Evolutionary conservation across 2,329 filamentous ascomycete genomes (phyloP).

Genomic region (Sclerotinia trifoliorum): DNA sequence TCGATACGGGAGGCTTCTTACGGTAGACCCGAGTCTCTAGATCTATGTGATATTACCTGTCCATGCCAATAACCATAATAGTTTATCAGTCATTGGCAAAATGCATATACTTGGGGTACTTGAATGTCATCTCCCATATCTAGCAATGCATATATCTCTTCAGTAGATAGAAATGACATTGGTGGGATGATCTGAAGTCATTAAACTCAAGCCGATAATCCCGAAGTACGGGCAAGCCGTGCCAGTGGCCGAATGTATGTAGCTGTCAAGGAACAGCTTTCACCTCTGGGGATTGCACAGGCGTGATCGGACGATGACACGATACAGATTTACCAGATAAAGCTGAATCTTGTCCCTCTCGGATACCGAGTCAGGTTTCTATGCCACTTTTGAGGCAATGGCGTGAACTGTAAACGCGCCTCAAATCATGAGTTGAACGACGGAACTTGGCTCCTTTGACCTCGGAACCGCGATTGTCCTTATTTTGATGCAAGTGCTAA

Average conservation of each 20-base stretch:
- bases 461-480: background rate
- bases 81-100: background rate
- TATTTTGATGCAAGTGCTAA: background rate
- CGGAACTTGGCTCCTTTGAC: background rate
- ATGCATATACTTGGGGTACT: background rate
- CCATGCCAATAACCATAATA: background rate
- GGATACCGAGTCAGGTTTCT: slow-evolving; percentile 25
- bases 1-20: background rate
- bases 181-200: slow-evolving; percentile 49
- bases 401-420: slow-evolving; percentile 50
- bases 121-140: background rate
- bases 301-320: slow-evolving; percentile 50
- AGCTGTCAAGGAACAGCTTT: slow-evolving; percentile 44
- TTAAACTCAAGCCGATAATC: slow-evolving; percentile 54
- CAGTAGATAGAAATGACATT: slow-evolving; percentile 45
- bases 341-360: slow-evolving; percentile 30
- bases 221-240: slow-evolving; percentile 56
- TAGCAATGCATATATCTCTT: background rate
- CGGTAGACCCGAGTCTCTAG: too few relatives aligned
- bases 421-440: slow-evolving; percentile 39
- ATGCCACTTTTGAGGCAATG: slow-evolving; percentile 41
- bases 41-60: background rate
- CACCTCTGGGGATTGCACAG: slow-evolving; percentile 47
- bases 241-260: background rate
- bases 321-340: slow-evolving; percentile 40